These are phyloP conservation scores for Macrocystidia cucumis DNA, from an alignment of 1,284 basidiomycete genomes.

Conservation along the genomic window DNA sequence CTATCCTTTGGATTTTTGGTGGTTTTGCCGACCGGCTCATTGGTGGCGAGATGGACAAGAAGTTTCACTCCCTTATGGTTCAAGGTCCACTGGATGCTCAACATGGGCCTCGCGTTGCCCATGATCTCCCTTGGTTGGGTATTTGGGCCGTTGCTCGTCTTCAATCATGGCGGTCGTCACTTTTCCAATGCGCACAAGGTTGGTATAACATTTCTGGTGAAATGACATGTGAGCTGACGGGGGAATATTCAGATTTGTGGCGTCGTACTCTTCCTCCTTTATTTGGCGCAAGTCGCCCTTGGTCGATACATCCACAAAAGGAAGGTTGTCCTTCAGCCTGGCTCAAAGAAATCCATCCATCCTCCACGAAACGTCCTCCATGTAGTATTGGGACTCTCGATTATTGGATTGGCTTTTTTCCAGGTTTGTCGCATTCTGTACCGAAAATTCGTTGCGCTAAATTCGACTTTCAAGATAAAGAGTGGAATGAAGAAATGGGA, in stretches of 20 bases:
- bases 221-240: not conserved
- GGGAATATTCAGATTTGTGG: slow-evolving; percentile 38
- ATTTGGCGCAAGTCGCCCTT: slow-evolving; percentile 45
- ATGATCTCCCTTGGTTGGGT: slow-evolving; percentile 42
- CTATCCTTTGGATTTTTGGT: slow-evolving; percentile 53
- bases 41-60: slow-evolving; percentile 55
- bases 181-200: slow-evolving; percentile 45
- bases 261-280: slow-evolving; percentile 43
- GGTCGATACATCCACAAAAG: slow-evolving; percentile 47
- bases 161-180: slow-evolving; percentile 33
- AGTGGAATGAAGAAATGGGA: slow-evolving; percentile 39
- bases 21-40: slow-evolving; percentile 47
- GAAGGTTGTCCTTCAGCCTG: slow-evolving; percentile 24
- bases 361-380: slow-evolving; percentile 45
- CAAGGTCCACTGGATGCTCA: slow-evolving; percentile 41
- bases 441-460: slow-evolving; percentile 1
- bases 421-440: slow-evolving; percentile 25
- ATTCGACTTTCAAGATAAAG: slow-evolving; percentile 21
- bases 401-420: slow-evolving; percentile 37
- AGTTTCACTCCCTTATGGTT: slow-evolving; percentile 55
- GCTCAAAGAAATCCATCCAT: slow-evolving; percentile 24
- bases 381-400: slow-evolving; percentile 34
- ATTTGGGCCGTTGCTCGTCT: slow-evolving; percentile 42
- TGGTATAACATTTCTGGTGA: slow-evolving; percentile 5
- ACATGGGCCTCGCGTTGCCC: slow-evolving; percentile 39